Evolutionary conservation across 1,139 yeast genomes (phyloP), one percentile per base, ranked within the genome.

Genomic region (Yamadazyma buinensis): DNA sequence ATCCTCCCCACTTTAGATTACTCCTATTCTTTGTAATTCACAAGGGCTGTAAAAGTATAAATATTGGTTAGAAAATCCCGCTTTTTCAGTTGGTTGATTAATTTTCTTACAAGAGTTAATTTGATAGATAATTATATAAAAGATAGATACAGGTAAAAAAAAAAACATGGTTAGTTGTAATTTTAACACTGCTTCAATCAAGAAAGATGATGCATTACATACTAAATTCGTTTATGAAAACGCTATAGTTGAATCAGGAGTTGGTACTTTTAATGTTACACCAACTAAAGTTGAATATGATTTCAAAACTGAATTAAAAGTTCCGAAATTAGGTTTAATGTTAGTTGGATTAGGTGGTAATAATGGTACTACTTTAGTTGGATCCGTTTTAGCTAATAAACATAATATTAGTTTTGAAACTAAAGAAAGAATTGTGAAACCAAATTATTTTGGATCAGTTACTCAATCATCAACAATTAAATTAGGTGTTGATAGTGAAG

Each of bases 271-370:
- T 52, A 63, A 65, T 36, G 95, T 88, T 37, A 78, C 82, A 17
- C 95, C 95, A 15, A 76, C 84, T 41, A 59, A 74, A 39, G 72
- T 72, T 45, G 84, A 86, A 46, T 86, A 87, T 57, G 84, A 87
- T 55, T 90, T 90, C 73, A 85, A 86, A 62, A 81, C 86, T 35
- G 94, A 87, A 52, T 72, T 86, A 57, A 75, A 72, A 44, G 80
- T 83, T 37, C 95, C 96, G 48, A 87, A 83, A 64, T 77, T 88
- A 36, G 97, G 97, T 55, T 70, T 90, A 44, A 66, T 90, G 78
- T 74, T 90, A 47, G 97, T 90, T 35, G 97, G 97, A 49, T 74
- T 88, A 49, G 97, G 97, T 52, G 97, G 97, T 65, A 90, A 90
- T 72, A 90, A 90, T 57, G 97, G 97, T 63, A 75, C 96, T 42